Percentiles rank a stretch among this genome's conserved stretches.
phyloP scores from a whole-genome alignment of 306 rosid genomes.

The Delonix regia region DNA sequence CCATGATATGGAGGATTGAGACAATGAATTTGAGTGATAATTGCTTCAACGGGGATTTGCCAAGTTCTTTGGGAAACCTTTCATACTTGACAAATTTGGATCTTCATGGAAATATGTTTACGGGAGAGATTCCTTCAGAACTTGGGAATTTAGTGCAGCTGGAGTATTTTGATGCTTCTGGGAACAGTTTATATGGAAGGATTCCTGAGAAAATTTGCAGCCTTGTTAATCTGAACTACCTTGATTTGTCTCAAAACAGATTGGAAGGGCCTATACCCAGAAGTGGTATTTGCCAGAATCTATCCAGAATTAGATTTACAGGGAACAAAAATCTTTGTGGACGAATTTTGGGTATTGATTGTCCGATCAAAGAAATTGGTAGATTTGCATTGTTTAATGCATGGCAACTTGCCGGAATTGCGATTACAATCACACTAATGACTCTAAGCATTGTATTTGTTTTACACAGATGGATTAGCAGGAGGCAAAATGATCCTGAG shows the following conservation, averaged over 20 bases:
- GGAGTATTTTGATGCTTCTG: constrained; percentile 78
- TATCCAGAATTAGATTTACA: constrained; percentile 51
- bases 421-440: constrained; percentile 48
- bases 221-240: constrained; percentile 59
- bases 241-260: constrained; percentile 73
- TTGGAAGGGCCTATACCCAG: constrained; percentile 85
- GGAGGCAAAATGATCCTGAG: constrained; percentile 60
- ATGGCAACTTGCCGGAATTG: constrained; percentile 72
- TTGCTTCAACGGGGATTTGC: constrained; percentile 66
- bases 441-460: constrained; percentile 51
- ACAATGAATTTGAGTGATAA: constrained; percentile 80
- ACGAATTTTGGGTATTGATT: constrained; percentile 55
- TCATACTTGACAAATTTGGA: constrained; percentile 80
- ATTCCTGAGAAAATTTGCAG: constrained; percentile 84
- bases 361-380: constrained; percentile 52
- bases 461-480: constrained; percentile 55
- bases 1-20: constrained; percentile 88
- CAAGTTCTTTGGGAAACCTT: constrained; percentile 71
- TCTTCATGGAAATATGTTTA: constrained; percentile 73
- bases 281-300: constrained; percentile 80
- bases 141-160: constrained; percentile 82
- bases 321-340: constrained; percentile 87
- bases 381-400: constrained; percentile 60
- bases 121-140: constrained; percentile 77
- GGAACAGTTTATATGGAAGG: constrained; percentile 66